Evolutionary conservation across 148 eudicot genomes (phyloP), one percentile per base, ranked within the genome.

Genomic region (Selenicereus undatus): DNA sequence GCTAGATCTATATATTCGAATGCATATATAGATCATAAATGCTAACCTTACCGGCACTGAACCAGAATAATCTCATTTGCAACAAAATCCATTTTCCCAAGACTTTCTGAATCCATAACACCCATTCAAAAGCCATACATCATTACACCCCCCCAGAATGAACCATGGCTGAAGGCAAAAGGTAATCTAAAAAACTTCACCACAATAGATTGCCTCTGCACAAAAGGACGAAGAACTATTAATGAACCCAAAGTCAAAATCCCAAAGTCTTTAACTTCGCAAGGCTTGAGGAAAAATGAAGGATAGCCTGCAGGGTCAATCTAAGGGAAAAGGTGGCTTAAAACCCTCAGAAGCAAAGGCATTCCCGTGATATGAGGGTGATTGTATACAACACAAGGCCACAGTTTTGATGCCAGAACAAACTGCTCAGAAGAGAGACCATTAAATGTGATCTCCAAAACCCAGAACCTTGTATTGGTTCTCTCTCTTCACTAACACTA

Each of bases 21-120:
- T 58, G 79, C 79, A 80, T 30, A 80, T 52, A 79, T 51, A 29
- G 82, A 79, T 78, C 77, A 29, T 79, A 26, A 17, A 72, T 12
- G n/a, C 17, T 83, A 65, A 68, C 79, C 85, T 75, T 56, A 71
- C 69, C 82, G 32, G 42, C 56, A 66, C 35, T 50, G 58, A 75
- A 32, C 36, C 45, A 73, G 66, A 68, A 43, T 43, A 74, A 50
- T 54, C 32, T 73, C 76, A 84, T 1, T 14, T 39, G 18, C 64
- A 84, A 76, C 39, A 80, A 71, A 27, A 71, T 50, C 80, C 66
- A 64, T 22, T 80, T 72, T 29, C 27, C 73, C 52, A 56, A 70
- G 72, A 45, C 24, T 64, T 75, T 76, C 66, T 50, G 74, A 76
- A 72, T 78, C 77, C 78, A 68, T 27, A 80, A 75, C 35, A 80